Conservation (phyloP, 1,284 basidiomycete species). For the Pseudozyma sp. region DNA sequence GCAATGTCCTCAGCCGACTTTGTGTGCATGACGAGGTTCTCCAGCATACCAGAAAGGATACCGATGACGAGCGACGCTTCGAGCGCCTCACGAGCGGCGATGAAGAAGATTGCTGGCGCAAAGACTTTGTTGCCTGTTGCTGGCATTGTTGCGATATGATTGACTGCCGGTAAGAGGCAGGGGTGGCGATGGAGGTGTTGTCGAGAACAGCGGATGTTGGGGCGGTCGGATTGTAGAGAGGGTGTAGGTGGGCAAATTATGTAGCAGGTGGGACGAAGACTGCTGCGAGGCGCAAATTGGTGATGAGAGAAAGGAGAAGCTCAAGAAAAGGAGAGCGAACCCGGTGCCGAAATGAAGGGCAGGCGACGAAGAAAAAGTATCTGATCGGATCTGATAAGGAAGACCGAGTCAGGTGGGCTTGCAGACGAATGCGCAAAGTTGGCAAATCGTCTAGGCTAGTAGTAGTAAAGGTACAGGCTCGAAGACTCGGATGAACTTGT, state of each 20-base stretch:
- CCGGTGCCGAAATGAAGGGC: slow-evolving; percentile 8
- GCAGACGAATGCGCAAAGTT: background rate
- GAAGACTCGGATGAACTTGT: background rate
- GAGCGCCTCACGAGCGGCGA: slow-evolving; percentile 64
- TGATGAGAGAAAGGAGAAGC: background rate
- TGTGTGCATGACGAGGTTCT: slow-evolving; percentile 54
- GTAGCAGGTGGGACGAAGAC: too few relatives aligned
- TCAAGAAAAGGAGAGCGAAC: slow-evolving; percentile 1
- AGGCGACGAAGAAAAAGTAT: background rate
- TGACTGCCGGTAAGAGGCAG: background rate
- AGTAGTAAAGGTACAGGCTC: too few relatives aligned
- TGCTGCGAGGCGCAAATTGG: too few relatives aligned
- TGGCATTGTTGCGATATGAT: slow-evolving; percentile 13
- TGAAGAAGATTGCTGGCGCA: slow-evolving; percentile 67
- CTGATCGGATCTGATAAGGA: slow-evolving; percentile 38
- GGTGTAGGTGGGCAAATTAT: slow-evolving; percentile 1
- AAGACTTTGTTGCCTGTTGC: slow-evolving; percentile 63
- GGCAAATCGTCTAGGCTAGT: background rate
- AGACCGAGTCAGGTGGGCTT: background rate
- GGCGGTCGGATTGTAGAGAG: background rate
- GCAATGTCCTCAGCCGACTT: slow-evolving; percentile 26
- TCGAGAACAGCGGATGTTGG: slow-evolving; percentile 5
- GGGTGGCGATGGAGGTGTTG: background rate
- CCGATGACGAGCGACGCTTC: slow-evolving; percentile 67
- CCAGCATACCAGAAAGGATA: slow-evolving; percentile 64